Evolutionary conservation across 1,139 yeast species (phyloP).

Genomic region (Candida labiduridarum): DNA sequence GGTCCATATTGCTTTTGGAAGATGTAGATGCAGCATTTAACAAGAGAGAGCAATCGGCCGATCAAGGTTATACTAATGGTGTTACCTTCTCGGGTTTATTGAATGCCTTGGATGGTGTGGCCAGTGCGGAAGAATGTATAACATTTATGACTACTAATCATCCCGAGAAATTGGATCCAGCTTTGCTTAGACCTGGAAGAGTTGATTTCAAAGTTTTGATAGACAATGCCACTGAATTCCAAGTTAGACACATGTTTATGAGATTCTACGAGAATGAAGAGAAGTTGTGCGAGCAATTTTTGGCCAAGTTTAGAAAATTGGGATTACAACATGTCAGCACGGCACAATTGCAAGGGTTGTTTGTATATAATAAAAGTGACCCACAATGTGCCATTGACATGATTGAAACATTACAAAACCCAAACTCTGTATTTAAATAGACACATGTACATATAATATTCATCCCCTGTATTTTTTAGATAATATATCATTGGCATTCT

Average conservation of each 20-base stretch:
- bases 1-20: conserved; percentile 82
- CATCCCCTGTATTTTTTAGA: conserved; percentile 33
- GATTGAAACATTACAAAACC: conserved; percentile 48
- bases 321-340: conserved; percentile 70
- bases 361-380: conserved; percentile 86
- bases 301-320: conserved; percentile 51
- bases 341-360: conserved; percentile 93
- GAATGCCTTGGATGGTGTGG: conserved; percentile 97
- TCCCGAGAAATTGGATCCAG: conserved; percentile 89
- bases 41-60: conserved; percentile 73
- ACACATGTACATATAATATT: conserved; percentile 9
- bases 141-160: conserved; percentile 99
- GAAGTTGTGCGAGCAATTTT: conserved; percentile 64
- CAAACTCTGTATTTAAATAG: conserved; percentile 31
- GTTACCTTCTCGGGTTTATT: conserved; percentile 94
- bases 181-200: conserved; percentile 88
- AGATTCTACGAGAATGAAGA: conserved; percentile 77
- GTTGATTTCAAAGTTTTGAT: conserved; percentile 82
- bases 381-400: conserved; percentile 76
- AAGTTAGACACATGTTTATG: conserved; percentile 80
- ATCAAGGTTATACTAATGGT: conserved; percentile 76
- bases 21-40: conserved; percentile 97
- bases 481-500: conserved; percentile 24
- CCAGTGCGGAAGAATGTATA: conserved; percentile 94
- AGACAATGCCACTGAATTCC: conserved; percentile 83